These are phyloP conservation scores for Phaeotremella skinneri DNA, from an alignment of 768 basidiomycete species.

Conservation along the genomic window DNA sequence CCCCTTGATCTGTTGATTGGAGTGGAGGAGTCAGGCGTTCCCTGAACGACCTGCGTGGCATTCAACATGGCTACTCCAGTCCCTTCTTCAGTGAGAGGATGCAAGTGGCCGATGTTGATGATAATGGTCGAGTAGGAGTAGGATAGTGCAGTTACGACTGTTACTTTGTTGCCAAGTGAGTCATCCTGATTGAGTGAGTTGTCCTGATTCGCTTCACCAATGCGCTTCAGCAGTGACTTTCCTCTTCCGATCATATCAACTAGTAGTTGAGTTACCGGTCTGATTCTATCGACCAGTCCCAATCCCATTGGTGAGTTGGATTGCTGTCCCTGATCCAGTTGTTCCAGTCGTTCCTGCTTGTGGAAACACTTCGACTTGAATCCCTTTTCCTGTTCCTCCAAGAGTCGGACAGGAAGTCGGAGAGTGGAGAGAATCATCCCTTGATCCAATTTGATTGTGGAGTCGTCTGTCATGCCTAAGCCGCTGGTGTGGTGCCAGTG, in stretches of 20 bases:
- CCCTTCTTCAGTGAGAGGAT: not conserved
- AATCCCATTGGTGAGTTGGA: too few species aligned
- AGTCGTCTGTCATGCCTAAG: constrained; percentile 2
- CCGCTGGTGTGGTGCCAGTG: not conserved
- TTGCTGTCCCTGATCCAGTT: too few species aligned
- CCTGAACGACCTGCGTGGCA: not conserved
- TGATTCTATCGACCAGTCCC: too few species aligned
- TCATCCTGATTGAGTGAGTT: not conserved
- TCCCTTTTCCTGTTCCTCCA: not conserved
- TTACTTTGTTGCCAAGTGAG: not conserved
- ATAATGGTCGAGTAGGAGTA: not conserved
- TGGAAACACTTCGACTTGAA: not conserved
- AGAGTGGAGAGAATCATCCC: not conserved
- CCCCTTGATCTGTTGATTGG: not conserved
- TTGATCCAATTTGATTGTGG: not conserved
- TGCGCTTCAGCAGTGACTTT: too few species aligned
- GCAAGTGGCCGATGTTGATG: not conserved
- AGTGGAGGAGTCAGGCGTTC: not conserved
- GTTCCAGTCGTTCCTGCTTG: not conserved
- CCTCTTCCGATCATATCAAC: too few species aligned
- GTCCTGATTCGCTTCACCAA: not conserved
- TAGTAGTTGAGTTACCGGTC: too few species aligned
- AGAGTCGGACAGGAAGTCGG: not conserved
- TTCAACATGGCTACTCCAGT: not conserved
- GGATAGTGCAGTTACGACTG: too few species aligned